Evolutionary conservation across 345 rosid genomes (phyloP).

Genomic region (Murraya koenigii): DNA sequence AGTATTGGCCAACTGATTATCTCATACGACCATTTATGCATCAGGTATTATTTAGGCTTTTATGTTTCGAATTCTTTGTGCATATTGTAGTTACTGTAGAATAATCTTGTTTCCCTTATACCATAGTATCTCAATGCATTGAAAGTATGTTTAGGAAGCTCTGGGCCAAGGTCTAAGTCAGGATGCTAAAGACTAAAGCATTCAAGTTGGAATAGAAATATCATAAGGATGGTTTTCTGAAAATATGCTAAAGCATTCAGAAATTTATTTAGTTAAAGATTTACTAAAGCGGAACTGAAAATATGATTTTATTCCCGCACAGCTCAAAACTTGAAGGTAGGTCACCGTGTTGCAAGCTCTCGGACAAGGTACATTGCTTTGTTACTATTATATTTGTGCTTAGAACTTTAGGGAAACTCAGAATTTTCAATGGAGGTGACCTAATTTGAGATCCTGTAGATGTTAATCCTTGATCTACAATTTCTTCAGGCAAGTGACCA

Average conservation of each 20-base stretch:
- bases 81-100: neutral
- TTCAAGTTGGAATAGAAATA: neutral
- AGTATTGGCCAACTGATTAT: neutral
- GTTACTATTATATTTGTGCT: neutral
- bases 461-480: constrained; percentile 8
- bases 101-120: neutral
- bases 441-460: neutral
- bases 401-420: neutral
- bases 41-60: neutral
- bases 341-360: constrained; percentile 68
- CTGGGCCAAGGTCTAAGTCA: neutral
- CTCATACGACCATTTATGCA: neutral
- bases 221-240: neutral
- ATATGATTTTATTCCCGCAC: constrained; percentile 18
- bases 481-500: constrained; percentile 46
- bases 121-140: neutral
- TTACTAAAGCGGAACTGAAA: neutral
- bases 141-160: neutral
- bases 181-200: neutral
- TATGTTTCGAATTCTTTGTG: neutral
- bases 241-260: neutral
- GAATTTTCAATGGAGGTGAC: neutral
- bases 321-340: constrained; percentile 90
- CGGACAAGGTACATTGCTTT: constrained; percentile 61
- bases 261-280: neutral